A percentile compares a stretch with the other conserved stretches of the same genome.
Evolutionary conservation across 108 stramenopile species (phyloP).

Genomic region (Epithemia pelagica): DNA sequence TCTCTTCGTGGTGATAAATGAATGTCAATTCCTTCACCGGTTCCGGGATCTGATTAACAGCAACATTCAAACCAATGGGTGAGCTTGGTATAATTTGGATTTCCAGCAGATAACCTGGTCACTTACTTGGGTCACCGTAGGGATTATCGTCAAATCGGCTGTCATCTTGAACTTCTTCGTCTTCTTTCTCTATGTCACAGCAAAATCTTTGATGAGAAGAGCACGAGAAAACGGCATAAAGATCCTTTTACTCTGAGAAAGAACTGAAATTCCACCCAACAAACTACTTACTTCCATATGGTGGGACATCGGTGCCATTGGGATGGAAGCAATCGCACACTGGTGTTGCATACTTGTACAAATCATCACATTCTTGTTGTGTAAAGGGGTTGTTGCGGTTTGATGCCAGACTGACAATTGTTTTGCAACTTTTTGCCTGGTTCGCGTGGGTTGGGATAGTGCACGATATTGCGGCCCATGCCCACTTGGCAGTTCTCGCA

Average conservation of each 20-base stretch:
- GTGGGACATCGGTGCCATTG: not conserved
- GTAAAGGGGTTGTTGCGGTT: not conserved
- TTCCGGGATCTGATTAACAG: no score
- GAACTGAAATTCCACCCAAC: no score
- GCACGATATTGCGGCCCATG: not conserved
- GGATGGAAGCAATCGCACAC: not conserved
- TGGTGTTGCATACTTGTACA: not conserved
- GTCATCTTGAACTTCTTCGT: not conserved
- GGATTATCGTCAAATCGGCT: not conserved
- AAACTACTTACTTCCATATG: not conserved
- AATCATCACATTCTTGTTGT: not conserved
- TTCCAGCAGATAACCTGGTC: no score
- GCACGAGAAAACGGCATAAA: not conserved
- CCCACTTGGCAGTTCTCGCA: not conserved
- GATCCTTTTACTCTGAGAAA: no score
- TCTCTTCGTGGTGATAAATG: no score
- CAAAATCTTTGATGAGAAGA: not conserved
- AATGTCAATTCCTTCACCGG: no score
- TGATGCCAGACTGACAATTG: not conserved
- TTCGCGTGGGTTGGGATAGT: not conserved
- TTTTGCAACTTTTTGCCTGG: not conserved
- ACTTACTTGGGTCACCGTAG: not conserved
- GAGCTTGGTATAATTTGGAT: no score
- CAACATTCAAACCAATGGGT: no score
- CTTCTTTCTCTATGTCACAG: not conserved